A percentile compares a stretch with the other conserved stretches of the same genome.
Evolutionary conservation across 495 filamentous ascomycete genomes (phyloP).

Genomic region (Neurospora sp.): DNA sequence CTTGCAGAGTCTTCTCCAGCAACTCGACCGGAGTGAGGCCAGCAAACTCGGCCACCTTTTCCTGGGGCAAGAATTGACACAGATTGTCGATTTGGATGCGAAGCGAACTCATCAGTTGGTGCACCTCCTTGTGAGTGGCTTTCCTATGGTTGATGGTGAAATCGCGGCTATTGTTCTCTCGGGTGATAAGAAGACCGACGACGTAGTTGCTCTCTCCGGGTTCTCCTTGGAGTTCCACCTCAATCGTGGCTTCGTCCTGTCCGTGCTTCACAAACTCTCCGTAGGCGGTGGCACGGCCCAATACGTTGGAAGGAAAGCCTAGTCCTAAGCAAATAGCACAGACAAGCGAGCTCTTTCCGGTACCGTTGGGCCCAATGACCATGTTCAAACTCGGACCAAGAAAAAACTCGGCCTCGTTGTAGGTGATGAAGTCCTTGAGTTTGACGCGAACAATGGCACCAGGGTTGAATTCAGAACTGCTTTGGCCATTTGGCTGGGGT

Average conservation of each 20-base stretch:
- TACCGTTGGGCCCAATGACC: constrained; percentile 97
- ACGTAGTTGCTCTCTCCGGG: constrained; percentile 52
- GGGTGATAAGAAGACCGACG: constrained; percentile 64
- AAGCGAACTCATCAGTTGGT: constrained; percentile 54
- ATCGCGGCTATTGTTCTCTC: constrained; percentile 53
- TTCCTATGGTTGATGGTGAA: constrained; percentile 62
- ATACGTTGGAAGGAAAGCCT: constrained; percentile 70
- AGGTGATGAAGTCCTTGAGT: constrained; percentile 90
- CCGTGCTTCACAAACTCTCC: constrained; percentile 94
- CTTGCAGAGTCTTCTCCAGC: constrained; percentile 73
- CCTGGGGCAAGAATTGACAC: constrained; percentile 95
- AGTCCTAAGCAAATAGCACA: constrained; percentile 94
- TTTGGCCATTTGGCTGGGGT: constrained; percentile 1
- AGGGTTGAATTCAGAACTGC: constrained; percentile 45
- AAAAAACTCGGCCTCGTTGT: constrained; percentile 77
- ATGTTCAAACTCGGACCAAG: constrained; percentile 93
- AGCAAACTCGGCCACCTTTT: constrained; percentile 92
- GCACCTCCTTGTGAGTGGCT: constrained; percentile 46
- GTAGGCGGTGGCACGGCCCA: constrained; percentile 78
- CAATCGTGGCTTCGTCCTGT: constrained; percentile 62
- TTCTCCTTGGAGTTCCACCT: constrained; percentile 71
- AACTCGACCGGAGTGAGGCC: constrained; percentile 77
- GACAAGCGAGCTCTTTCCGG: constrained; percentile 94
- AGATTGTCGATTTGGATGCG: constrained; percentile 94
- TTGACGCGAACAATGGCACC: constrained; percentile 86